These are phyloP conservation scores for Arthrinium puccinioides DNA, from an alignment of 2,329 filamentous ascomycete genomes.

Conservation along the genomic window DNA sequence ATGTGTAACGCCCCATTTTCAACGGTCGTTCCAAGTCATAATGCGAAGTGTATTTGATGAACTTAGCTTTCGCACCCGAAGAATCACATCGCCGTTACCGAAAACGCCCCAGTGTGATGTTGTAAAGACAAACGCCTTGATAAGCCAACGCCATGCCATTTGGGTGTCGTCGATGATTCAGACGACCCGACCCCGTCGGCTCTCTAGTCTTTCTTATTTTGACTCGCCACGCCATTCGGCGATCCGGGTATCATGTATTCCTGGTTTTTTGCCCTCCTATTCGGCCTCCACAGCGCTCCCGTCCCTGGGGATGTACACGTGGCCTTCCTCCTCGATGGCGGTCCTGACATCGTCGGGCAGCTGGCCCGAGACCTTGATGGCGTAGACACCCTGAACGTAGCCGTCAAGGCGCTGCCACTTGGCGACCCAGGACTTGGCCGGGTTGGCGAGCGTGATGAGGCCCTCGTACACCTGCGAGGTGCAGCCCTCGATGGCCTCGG, in stretches of 20 bases:
- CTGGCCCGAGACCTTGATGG: slow-evolving; percentile 86
- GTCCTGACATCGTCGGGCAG: slow-evolving; percentile 58
- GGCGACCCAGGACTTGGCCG: slow-evolving; percentile 86
- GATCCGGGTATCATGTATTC: slow-evolving; percentile 1
- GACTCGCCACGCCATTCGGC: no score
- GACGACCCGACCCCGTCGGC: neutral
- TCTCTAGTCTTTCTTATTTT: neutral
- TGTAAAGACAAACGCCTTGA: neutral
- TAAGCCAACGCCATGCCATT: slow-evolving; percentile 3
- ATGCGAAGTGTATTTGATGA: no score
- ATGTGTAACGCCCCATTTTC: no score
- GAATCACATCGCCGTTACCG: no score
- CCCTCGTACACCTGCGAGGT: slow-evolving; percentile 96
- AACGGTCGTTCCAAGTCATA: no score
- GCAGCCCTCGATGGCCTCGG: slow-evolving; percentile 82
- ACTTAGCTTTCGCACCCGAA: no score
- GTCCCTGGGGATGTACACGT: slow-evolving; percentile 49
- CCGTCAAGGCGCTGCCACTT: slow-evolving; percentile 88
- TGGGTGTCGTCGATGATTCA: neutral
- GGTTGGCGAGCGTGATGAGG: slow-evolving; percentile 76
- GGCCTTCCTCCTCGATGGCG: slow-evolving; percentile 56
- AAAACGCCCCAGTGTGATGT: slow-evolving; percentile 1
- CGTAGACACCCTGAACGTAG: slow-evolving; percentile 86
- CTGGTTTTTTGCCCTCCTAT: no score
- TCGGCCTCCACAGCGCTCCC: slow-evolving; percentile 3